Percentiles rank a stretch among this genome's conserved stretches.
Evolutionary conservation across 257 asterid genomes (phyloP).

Genomic region (Striga asiatica): DNA sequence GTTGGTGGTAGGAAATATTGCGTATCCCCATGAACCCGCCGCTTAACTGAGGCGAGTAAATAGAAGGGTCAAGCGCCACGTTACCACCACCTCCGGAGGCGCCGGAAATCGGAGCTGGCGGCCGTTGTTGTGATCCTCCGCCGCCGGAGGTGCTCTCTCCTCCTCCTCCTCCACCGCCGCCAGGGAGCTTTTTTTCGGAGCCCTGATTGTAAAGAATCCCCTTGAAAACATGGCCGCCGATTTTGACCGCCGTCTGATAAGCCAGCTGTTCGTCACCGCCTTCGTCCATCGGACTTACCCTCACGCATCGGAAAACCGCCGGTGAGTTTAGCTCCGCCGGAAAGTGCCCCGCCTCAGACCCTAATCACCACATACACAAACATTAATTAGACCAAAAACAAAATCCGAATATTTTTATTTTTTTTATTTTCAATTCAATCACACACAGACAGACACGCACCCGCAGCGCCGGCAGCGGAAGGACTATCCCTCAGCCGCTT

Average conservation of each 20-base stretch:
- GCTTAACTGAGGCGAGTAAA: conserved; percentile 42
- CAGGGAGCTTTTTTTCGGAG: conserved; percentile 23
- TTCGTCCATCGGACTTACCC: conserved; percentile 35
- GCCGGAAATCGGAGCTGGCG: conserved; percentile 26
- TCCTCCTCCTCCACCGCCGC: conserved; percentile 3
- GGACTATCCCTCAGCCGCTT: too few species aligned
- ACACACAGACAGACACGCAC: too few species aligned
- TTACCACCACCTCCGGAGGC: conserved; percentile 15
- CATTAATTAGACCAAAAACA: too few species aligned
- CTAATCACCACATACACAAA: too few species aligned
- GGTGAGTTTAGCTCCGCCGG: conserved; percentile 38
- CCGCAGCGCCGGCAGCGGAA: too few species aligned
- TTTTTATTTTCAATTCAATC: too few species aligned
- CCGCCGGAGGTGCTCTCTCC: conserved; percentile 31
- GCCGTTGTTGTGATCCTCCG: conserved; percentile 20
- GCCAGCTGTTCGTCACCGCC: conserved; percentile 39
- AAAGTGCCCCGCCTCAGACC: conserved; percentile 34
- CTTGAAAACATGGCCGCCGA: conserved; percentile 52
- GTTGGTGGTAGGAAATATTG: conserved; percentile 83
- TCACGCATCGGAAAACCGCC: conserved; percentile 45
- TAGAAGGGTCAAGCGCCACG: conserved; percentile 48
- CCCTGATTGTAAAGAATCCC: conserved; percentile 64
- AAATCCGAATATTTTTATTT: too few species aligned
- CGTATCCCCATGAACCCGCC: conserved; percentile 68
- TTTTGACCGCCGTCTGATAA: conserved; percentile 48